Percentiles rank a stretch among this genome's conserved stretches.
phyloP scores from a whole-genome alignment of 345 rosid species.

The Dovyalis caffra region DNA sequence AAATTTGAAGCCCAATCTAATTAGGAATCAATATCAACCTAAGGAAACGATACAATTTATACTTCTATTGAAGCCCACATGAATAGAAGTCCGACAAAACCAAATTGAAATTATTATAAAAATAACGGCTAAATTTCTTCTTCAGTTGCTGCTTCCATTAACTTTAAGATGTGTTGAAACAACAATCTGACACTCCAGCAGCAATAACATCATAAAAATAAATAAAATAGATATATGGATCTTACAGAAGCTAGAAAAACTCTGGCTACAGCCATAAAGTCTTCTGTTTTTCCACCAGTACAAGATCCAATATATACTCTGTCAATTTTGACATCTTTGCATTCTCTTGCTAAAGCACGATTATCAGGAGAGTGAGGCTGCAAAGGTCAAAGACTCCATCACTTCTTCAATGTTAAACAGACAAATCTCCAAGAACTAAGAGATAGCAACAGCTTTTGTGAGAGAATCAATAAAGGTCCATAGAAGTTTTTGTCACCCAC shows the following conservation, averaged over 20 bases:
- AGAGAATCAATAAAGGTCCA: neutral
- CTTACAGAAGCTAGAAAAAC: constrained; percentile 81
- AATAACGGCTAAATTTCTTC: neutral
- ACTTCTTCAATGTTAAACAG: neutral
- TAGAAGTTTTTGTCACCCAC: neutral
- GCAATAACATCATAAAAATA: neutral
- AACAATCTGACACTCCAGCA: neutral
- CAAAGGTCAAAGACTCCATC: constrained; percentile 11
- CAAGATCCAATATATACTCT: constrained; percentile 98
- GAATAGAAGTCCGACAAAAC: neutral
- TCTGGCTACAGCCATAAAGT: constrained; percentile 93
- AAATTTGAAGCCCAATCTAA: neutral
- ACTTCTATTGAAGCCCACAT: neutral
- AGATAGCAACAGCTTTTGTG: neutral
- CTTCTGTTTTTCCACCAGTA: constrained; percentile 98
- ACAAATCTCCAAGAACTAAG: neutral
- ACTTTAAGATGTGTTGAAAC: neutral
- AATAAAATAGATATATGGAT: constrained; percentile 6
- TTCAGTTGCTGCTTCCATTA: neutral
- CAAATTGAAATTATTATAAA: neutral
- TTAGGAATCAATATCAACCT: neutral
- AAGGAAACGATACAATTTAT: neutral
- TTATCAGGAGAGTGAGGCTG: constrained; percentile 99
- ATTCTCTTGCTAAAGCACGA: constrained; percentile 95
- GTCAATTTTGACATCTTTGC: constrained; percentile 97